These are phyloP conservation scores for Hansenula sp. DNA, from an alignment of 1,139 yeast species.

Conservation along the genomic window DNA sequence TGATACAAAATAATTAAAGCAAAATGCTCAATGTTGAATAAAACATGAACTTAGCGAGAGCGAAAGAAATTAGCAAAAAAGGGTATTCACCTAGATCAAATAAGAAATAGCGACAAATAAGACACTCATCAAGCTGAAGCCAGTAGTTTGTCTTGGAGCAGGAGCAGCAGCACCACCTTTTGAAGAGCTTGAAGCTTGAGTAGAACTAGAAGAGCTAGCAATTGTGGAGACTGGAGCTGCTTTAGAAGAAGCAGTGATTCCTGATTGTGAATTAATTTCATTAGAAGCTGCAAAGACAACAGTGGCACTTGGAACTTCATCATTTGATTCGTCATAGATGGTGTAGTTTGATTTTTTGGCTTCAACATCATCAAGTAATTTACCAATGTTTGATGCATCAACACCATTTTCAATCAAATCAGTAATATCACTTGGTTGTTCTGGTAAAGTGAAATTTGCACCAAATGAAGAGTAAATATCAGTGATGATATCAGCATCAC, in stretches of 20 bases:
- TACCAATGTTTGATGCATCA: conserved; percentile 44
- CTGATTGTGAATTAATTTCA: conserved; percentile 34
- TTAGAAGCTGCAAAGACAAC: conserved; percentile 44
- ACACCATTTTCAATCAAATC: conserved; percentile 47
- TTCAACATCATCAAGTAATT: conserved; percentile 35
- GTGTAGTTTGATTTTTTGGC: conserved; percentile 37
- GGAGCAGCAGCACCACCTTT: conserved; percentile 8
- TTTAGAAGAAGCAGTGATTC: conserved; percentile 26
- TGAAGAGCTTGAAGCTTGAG: conserved; percentile 17
- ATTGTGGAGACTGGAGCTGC: conserved; percentile 26
- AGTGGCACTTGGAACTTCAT: conserved; percentile 48
- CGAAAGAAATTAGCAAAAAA: background rate
- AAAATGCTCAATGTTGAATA: no score
- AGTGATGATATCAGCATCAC: conserved; percentile 48
- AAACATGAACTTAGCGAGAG: background rate
- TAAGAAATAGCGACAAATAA: background rate
- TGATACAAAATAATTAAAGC: no score
- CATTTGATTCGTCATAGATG: conserved; percentile 47
- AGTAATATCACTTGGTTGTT: conserved; percentile 36
- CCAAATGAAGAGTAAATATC: conserved; percentile 32
- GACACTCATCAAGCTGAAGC: background rate
- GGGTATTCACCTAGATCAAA: background rate
- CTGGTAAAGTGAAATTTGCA: conserved; percentile 39
- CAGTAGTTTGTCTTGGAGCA: background rate
- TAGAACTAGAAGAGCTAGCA: conserved; percentile 17